Conservation (phyloP, 192 early-diverging fungal species). For the Paraglomus occultum region DNA sequence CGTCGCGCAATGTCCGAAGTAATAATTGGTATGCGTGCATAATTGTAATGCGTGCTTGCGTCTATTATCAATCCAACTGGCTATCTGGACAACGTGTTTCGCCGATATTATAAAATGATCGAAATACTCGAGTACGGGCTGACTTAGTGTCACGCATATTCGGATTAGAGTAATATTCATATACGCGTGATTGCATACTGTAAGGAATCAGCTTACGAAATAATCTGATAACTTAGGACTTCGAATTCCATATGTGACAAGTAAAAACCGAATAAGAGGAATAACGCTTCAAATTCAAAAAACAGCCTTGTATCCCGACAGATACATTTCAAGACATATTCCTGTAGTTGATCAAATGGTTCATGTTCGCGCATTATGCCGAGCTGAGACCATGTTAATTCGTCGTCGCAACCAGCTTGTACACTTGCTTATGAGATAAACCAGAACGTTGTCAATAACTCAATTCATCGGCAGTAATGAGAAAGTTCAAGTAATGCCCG, state of each 20-base stretch:
- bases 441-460: neutral
- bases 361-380: neutral
- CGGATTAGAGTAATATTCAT: too few relatives aligned
- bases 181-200: too few relatives aligned
- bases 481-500: conserved; percentile 12
- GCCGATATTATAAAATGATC: neutral
- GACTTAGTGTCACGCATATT: too few relatives aligned
- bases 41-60: neutral
- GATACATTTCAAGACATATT: neutral
- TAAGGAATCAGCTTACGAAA: too few relatives aligned
- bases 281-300: conserved; percentile 5
- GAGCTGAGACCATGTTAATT: neutral
- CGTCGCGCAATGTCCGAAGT: conserved; percentile 1
- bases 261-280: neutral
- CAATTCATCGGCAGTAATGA: conserved; percentile 25
- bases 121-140: neutral
- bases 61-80: conserved; percentile 12
- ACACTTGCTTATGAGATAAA: conserved; percentile 6
- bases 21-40: conserved; percentile 10
- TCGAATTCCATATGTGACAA: too few relatives aligned
- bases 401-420: neutral
- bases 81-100: neutral
- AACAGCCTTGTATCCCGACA: too few relatives aligned
- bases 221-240: too few relatives aligned
- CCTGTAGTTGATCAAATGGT: neutral